Percentiles rank a stretch among this genome's conserved stretches.
Evolutionary conservation across 805 yeast genomes (phyloP).

Genomic region (Teunomyces gatunensis): DNA sequence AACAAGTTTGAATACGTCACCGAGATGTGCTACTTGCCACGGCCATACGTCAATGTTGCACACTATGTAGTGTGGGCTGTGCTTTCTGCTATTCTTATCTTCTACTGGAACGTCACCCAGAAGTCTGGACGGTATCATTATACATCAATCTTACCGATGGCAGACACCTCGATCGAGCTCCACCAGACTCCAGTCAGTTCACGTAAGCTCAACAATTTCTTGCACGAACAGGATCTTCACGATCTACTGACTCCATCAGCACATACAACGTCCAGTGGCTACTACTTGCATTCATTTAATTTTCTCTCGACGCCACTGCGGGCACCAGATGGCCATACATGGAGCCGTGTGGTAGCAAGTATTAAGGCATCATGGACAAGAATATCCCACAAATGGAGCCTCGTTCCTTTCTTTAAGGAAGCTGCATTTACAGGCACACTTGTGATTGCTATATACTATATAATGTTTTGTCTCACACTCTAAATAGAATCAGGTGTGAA

Average conservation of each 20-base stretch:
- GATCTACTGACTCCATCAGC: conserved; percentile 1
- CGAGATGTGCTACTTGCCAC: conserved; percentile 44
- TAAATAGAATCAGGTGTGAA: conserved; percentile 4
- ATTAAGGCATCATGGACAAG: not conserved
- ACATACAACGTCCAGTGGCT: conserved; percentile 3
- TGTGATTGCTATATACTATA: conserved; percentile 19
- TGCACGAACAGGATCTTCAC: conserved; percentile 28
- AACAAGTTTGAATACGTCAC: conserved; percentile 28
- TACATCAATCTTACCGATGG: conserved; percentile 22
- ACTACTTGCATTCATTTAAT: conserved; percentile 9
- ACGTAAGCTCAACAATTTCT: conserved; percentile 26
- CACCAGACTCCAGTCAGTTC: conserved; percentile 16
- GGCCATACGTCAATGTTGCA: conserved; percentile 43
- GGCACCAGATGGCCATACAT: conserved; percentile 3
- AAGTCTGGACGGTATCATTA: conserved; percentile 25
- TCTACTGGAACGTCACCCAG: conserved; percentile 29
- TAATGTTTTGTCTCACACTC: conserved; percentile 20
- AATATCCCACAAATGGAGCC: conserved; percentile 20
- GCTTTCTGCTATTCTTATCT: conserved; percentile 24
- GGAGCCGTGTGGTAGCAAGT: conserved; percentile 1
- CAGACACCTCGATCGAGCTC: conserved; percentile 10
- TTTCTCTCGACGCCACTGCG: not conserved
- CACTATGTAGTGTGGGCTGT: conserved; percentile 38
- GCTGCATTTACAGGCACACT: conserved; percentile 14
- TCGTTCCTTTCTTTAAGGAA: conserved; percentile 18